Conservation (phyloP, 148 eudicot species). For the Fagopyrum homotropicum region DNA sequence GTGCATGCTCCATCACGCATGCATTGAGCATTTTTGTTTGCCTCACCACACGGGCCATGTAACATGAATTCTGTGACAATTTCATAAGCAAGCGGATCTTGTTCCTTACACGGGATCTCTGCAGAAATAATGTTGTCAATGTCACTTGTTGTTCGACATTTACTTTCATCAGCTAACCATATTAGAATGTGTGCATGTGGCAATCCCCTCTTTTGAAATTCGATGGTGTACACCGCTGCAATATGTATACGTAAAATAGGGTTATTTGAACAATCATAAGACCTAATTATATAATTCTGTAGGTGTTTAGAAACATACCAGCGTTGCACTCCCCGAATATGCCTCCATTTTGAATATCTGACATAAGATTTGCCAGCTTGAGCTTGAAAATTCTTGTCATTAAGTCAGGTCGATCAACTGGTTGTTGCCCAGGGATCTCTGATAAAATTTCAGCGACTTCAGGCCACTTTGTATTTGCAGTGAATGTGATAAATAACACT, state of each 20-base stretch:
- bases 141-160: no score
- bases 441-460: background rate
- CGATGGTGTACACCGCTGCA: slow-evolving; percentile 3
- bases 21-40: no score
- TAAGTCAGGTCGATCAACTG: slow-evolving; percentile 7
- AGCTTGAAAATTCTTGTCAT: slow-evolving; percentile 14
- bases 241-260: no score
- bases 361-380: slow-evolving; percentile 10
- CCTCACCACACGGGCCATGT: background rate
- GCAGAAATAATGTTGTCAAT: background rate
- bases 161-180: background rate
- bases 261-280: background rate
- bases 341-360: background rate
- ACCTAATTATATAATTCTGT: background rate
- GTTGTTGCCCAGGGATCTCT: background rate
- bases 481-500: slow-evolving; percentile 21
- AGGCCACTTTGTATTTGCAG: slow-evolving; percentile 20
- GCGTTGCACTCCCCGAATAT: background rate
- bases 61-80: slow-evolving; percentile 14
- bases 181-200: slow-evolving; percentile 23
- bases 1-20: no score
- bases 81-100: background rate
- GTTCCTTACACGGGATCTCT: slow-evolving; percentile 11
- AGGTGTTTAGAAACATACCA: slow-evolving; percentile 2
- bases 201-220: no score